phyloP scores from a whole-genome alignment of 129 eudicot genomes.

The sunflower (Helianthus annuus) region HanXRQr2.0-SUNRISE NC_035439.2:83943105-83943604 shows the following conservation, averaged over 20 bases:
- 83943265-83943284: neutral
- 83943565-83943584: conserved; percentile 47
- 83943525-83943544: conserved; percentile 45
- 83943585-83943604: conserved; percentile 38
- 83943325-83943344: conserved; percentile 47
- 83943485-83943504: conserved; percentile 44
- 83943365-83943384: conserved; percentile 25
- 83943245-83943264: neutral
- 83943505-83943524: conserved; percentile 19
- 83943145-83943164: too few relatives aligned
- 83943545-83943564: conserved; percentile 47
- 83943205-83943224: too few relatives aligned
- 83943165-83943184: too few relatives aligned
- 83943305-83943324: neutral
- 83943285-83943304: neutral
- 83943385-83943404: conserved; percentile 37
- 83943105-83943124: too few relatives aligned
- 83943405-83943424: conserved; percentile 31
- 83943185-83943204: too few relatives aligned
- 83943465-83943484: conserved; percentile 42
- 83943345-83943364: conserved; percentile 13
- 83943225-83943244: too few relatives aligned
- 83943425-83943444: conserved; percentile 29
- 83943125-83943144: too few relatives aligned
- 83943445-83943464: conserved; percentile 44